Conservation (phyloP, 192 early-diverging fungal species). For the Radiomyces spectabilis region DNA sequence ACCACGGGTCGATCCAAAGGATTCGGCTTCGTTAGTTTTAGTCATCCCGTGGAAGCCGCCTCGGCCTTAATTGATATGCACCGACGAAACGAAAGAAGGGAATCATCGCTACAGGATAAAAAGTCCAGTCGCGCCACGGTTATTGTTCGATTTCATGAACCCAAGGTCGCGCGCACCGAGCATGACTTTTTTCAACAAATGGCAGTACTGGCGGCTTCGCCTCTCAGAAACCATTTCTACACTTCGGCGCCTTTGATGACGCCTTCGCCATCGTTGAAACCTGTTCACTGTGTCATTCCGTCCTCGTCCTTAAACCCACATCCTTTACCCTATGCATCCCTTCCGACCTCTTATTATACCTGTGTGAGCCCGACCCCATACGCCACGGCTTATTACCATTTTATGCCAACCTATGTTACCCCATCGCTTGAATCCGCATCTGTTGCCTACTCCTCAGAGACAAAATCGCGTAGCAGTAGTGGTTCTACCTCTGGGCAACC, state of each 20-base stretch:
- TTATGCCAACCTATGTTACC: no score
- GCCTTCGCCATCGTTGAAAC: no score
- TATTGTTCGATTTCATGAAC: conserved; percentile 91
- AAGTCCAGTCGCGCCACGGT: conserved; percentile 64
- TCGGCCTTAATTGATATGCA: conserved; percentile 87
- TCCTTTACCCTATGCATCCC: no score
- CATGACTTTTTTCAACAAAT: conserved; percentile 9
- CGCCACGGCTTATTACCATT: no score
- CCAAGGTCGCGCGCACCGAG: conserved; percentile 57
- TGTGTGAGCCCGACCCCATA: no score
- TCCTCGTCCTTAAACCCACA: background rate
- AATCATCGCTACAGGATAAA: conserved; percentile 21
- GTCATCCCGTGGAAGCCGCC: conserved; percentile 81
- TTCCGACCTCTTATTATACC: no score
- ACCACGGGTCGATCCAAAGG: conserved; percentile 63
- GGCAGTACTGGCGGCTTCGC: background rate
- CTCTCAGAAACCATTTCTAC: conserved; percentile 5
- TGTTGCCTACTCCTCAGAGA: no score
- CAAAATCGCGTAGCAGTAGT: no score
- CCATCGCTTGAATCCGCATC: no score
- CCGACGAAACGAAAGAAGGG: conserved; percentile 60
- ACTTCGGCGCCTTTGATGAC: background rate
- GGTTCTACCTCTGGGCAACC: no score
- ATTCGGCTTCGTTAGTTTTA: conserved; percentile 93
- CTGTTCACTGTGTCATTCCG: background rate